These are phyloP conservation scores for Neurospora crassa DNA, from an alignment of 2,329 filamentous ascomycete genomes.

Conservation along the genomic window DNA sequence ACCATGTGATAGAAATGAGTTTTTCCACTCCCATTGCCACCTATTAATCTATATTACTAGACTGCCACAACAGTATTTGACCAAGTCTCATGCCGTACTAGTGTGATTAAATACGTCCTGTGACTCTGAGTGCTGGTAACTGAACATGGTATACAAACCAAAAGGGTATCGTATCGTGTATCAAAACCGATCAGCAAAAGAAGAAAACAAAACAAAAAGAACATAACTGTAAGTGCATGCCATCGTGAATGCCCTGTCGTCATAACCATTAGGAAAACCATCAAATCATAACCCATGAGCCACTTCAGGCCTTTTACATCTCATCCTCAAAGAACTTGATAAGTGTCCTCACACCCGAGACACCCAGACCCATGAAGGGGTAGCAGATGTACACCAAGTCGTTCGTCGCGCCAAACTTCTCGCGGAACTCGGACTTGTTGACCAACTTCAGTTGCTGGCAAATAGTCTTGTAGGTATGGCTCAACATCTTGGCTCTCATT, in stretches of 20 bases:
- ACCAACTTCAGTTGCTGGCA: constrained; percentile 74
- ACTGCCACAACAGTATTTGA: neutral
- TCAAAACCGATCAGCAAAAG: neutral
- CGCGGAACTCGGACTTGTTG: constrained; percentile 79
- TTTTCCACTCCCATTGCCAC: neutral
- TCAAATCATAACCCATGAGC: neutral
- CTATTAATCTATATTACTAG: neutral
- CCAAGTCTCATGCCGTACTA: neutral
- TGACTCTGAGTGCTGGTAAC: neutral
- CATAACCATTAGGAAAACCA: neutral
- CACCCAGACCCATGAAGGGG: constrained; percentile 73
- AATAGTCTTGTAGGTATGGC: constrained; percentile 72
- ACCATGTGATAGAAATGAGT: neutral
- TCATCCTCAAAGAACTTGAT: constrained; percentile 78
- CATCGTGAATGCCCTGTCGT: neutral
- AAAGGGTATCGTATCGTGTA: neutral
- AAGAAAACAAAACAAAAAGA: neutral
- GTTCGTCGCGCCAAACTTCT: constrained; percentile 78
- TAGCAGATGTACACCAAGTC: constrained; percentile 87
- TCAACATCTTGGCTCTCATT: constrained; percentile 69
- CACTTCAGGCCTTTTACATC: constrained; percentile 9
- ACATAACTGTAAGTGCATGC: neutral
- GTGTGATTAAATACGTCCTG: neutral
- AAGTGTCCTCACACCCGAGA: constrained; percentile 74
- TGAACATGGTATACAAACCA: neutral